Evolutionary conservation across 2,329 filamentous ascomycete genomes (phyloP), one percentile per base, ranked within the genome.

Genomic region (Microcyclosporella mali): DNA sequence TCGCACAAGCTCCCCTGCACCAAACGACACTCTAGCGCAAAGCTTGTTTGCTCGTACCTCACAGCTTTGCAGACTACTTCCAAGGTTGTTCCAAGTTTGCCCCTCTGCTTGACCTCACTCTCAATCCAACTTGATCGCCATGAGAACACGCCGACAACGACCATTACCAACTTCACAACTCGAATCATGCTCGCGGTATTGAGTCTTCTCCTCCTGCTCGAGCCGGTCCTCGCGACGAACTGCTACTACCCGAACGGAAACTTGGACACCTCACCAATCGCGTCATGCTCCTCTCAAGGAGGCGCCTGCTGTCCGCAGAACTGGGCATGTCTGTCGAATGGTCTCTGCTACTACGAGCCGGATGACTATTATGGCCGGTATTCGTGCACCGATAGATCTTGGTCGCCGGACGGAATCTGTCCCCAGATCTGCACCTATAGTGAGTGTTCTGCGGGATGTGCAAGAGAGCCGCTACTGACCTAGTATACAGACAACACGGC

Each of bases 201-300:
- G 3, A 35, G n/a, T 19, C 12, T 18, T n/a, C 7, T 35, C 39
- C 32, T 35, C 19, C 4, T 15, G 9, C 29, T 40, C 37, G 21
- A 17, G 2, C 7, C 29, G 11, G 6, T 6, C 16, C 30, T 40
- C n/a, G 47, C 44, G 15, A 33, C 31, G 12, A 54, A 53, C 42
- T 66, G 63, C 57, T 66, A 61, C 51, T 65, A 63, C 31, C 63
- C 62, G 4, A 57, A 64, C 43, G 63, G 63, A 46, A 43, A 50
- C 40, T 33, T 61, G 11, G 48, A 45, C 21, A 56, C 56, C 34
- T 50, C 46, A 3, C 50, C 60, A 6, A 62, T 60, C 43, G 53
- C 46, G 6, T 49, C 60, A 4, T 63, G 59, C 42, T 53, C 45
- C 6, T 37, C 34, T 15, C 45, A 53, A 8, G 58, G 51, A n/a